phyloP scores from a whole-genome alignment of 495 filamentous ascomycete species.

The Extremus antarcticus region DNA sequence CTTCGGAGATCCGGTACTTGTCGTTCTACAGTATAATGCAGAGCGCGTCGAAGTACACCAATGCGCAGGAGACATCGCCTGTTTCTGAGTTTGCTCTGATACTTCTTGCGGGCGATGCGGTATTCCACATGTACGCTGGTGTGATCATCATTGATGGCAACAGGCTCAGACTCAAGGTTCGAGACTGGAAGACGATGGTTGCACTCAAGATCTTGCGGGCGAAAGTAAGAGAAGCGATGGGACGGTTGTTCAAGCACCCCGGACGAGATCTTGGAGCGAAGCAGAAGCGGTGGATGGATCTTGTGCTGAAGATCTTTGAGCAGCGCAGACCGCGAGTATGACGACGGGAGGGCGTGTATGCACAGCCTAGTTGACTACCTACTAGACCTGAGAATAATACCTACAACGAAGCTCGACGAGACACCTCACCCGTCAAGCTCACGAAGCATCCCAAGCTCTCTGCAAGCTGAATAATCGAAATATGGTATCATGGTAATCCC shows the following conservation, averaged over 20 bases:
- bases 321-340: background rate
- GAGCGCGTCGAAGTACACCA: slow-evolving; percentile 63
- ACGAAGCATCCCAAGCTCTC: background rate
- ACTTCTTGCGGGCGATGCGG: slow-evolving; percentile 74
- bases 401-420: no score
- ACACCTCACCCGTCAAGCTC: background rate
- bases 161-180: slow-evolving; percentile 70
- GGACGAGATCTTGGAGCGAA: slow-evolving; percentile 54
- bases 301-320: slow-evolving; percentile 37
- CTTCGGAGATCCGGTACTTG: slow-evolving; percentile 58
- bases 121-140: slow-evolving; percentile 79
- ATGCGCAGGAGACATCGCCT: slow-evolving; percentile 80
- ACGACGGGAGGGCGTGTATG: background rate
- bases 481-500: background rate
- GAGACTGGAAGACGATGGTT: slow-evolving; percentile 85
- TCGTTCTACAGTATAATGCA: slow-evolving; percentile 97
- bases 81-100: slow-evolving; percentile 73
- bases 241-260: slow-evolving; percentile 56
- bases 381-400: no score
- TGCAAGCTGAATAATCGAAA: background rate
- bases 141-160: slow-evolving; percentile 78
- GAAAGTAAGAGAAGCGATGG: slow-evolving; percentile 59
- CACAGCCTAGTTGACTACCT: no score
- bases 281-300: slow-evolving; percentile 65
- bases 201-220: slow-evolving; percentile 66